Evolutionary conservation across 768 basidiomycete genomes (phyloP), one percentile per base, ranked within the genome.

Genomic region (Cubamyces lactineus): DNA sequence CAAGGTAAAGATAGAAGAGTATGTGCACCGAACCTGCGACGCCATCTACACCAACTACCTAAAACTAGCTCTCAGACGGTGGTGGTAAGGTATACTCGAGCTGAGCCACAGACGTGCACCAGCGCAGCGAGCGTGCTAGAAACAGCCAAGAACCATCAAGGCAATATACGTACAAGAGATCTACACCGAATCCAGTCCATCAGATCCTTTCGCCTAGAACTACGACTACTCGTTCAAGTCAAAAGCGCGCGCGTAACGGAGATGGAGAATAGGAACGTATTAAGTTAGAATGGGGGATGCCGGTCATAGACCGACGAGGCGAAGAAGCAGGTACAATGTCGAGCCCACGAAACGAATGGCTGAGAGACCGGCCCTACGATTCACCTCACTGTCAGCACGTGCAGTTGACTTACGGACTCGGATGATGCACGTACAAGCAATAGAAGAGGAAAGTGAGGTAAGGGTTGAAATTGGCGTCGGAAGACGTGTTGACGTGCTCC

Each of bases 401-500:
- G 45, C 24, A 15, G 17, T 28, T 52, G 42, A 53, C 59, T 46
- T 66, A 55, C 45, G 16, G 42, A 21, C 21, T 24, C 11, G 24
- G 17, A 6, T 15, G 28, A 23, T 53, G 34, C 24, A 71, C 81
- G 70, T 64, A 81, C 81, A 86, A 79, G 11, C 81, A 78, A 65
- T 77, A 86, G 81, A 96, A 95, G 57, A 95, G 81, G 79, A 92
- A 89, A 28, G 83, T 85, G 51, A 92, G 82, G 74, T 95, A 96
- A n/a, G 94, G 92, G 70, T 96, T 96, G 79, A 95, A 94, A 23
- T 80, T 80, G 15, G 83, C 77, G 59, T 81, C 78, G 0, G 76
- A 73, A 13, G 71, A 73, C n/a, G 70, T 73, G 49, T 80, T 72
- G 53, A 92, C 78, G 66, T 89, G 84, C 30, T 76, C 57, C 24